Percentiles rank a stretch among this genome's conserved stretches.
Evolutionary conservation across 192 early-diverging fungal species (phyloP).

Genomic region (Chytriomyces sp.): DNA sequence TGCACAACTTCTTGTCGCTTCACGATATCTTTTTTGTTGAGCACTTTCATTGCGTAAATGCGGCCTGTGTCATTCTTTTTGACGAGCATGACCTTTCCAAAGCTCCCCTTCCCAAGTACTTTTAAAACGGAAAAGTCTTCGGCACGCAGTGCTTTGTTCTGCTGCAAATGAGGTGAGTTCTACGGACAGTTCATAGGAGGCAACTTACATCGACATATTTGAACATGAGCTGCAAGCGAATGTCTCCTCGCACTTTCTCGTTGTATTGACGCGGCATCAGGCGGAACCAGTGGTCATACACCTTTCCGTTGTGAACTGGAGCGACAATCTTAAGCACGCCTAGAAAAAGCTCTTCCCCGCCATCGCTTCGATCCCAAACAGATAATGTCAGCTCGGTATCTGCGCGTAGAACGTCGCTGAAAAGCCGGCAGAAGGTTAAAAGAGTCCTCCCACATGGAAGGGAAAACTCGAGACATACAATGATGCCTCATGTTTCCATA

Average conservation of each 20-base stretch:
- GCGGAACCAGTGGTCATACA: slow-evolving; percentile 59
- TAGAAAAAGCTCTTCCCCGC: slow-evolving; percentile 42
- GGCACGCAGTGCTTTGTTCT: slow-evolving; percentile 30
- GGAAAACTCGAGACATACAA: slow-evolving; percentile 39
- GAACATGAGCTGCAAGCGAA: slow-evolving; percentile 53
- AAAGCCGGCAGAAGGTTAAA: not conserved
- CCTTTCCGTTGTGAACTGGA: slow-evolving; percentile 49
- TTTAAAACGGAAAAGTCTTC: slow-evolving; percentile 75
- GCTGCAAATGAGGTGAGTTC: slow-evolving; percentile 12
- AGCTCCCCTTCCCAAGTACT: slow-evolving; percentile 73
- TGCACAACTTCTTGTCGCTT: slow-evolving; percentile 90
- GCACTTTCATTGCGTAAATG: slow-evolving; percentile 98
- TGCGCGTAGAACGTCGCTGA: slow-evolving; percentile 47
- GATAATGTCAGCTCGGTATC: slow-evolving; percentile 51
- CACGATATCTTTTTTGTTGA: slow-evolving; percentile 92
- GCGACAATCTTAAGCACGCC: slow-evolving; percentile 51
- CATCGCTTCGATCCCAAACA: slow-evolving; percentile 48
- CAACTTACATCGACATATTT: slow-evolving; percentile 33
- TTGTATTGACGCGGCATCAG: slow-evolving; percentile 44
- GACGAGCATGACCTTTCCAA: slow-evolving; percentile 81
- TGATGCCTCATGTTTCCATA: slow-evolving; percentile 56
- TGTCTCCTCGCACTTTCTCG: slow-evolving; percentile 50
- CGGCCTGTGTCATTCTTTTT: slow-evolving; percentile 79
- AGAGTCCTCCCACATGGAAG: not conserved
- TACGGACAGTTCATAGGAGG: not conserved